Evolutionary conservation across 169 alveolate genomes (phyloP).

Genomic region (Plasmodium vinckei): DNA sequence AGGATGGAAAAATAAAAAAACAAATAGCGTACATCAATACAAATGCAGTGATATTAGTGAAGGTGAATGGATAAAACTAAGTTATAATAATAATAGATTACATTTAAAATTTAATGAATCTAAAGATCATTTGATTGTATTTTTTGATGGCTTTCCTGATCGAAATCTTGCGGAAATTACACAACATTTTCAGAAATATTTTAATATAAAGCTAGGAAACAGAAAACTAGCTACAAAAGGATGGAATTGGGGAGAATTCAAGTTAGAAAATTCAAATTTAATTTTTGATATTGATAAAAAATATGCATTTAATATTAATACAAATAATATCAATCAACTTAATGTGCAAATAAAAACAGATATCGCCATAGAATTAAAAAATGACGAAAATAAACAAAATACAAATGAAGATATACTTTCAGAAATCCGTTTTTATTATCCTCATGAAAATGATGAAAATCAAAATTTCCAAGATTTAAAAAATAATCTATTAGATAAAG

Average conservation of each 20-base stretch:
- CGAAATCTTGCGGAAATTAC: constrained; percentile 82
- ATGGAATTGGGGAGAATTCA: constrained; percentile 93
- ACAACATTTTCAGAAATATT: constrained; percentile 89
- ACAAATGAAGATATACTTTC: constrained; percentile 45
- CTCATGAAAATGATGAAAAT: constrained; percentile 72
- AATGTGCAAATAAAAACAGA: constrained; percentile 91
- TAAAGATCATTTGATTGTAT: constrained; percentile 51
- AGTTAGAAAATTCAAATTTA: constrained; percentile 84
- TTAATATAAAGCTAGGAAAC: constrained; percentile 78
- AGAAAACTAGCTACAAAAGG: constrained; percentile 87
- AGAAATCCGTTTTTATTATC: constrained; percentile 76
- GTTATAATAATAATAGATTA: constrained; percentile 78
- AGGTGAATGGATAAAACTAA: constrained; percentile 86
- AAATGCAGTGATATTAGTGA: constrained; percentile 86
- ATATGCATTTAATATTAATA: constrained; percentile 85
- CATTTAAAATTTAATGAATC: constrained; percentile 49
- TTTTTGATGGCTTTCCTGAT: constrained; percentile 75
- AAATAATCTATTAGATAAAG: constrained; percentile 87
- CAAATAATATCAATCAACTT: constrained; percentile 87
- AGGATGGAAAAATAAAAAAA: constrained; percentile 93
- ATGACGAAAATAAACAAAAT: constrained; percentile 34
- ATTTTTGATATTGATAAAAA: constrained; percentile 83
- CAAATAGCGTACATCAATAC: constrained; percentile 92
- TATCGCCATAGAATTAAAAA: constrained; percentile 89
- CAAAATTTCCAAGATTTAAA: constrained; percentile 62